Evolutionary conservation across 106 monocot genomes (phyloP), one percentile per base, ranked within the genome.

Genomic region (Narthecium ossifragum): DNA sequence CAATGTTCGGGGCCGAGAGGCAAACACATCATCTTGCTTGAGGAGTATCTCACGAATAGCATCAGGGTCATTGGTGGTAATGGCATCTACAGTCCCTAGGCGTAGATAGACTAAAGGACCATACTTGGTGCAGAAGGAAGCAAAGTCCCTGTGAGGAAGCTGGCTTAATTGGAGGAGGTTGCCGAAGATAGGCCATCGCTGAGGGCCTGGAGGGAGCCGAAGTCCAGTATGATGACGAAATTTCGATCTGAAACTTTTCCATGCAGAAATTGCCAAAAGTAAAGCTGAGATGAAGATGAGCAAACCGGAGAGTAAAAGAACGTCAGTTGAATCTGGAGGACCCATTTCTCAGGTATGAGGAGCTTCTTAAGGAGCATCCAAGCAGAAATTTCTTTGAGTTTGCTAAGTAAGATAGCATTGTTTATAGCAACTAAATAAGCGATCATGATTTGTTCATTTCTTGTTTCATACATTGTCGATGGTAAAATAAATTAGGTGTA

Each of bases 91-190:
- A 9, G 53, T 41, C 32, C 93, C 93, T 5, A 94, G 68, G 0
- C 85, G 85, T 20, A 94, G 89, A 48, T 94, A 94, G 63, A 94
- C 93, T 10, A 94, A 50, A 0, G 93, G 93, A 2, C 93, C 89
- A 43, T 85, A 85, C 0, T 57, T 59, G 10, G 59, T 33, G 72
- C 75, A 83, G 39, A 89, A 86, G 34, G 60, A 27, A n/a, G 89
- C 93, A 0, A 94, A 59, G 73, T 94, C 83, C 34, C 66, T 65
- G 59, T 94, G 93, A 1, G 88, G 93, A 34, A 85, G 79, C 0
- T 66, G 65, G 34, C 88, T 66, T 21, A 93, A 24, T 58, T 88
- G 93, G 50, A 85, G 77, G 53, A 93, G 93, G 73, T 93, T 93
- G 10, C 93, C 93, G 1, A 93, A 27, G 26, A 93, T 51, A 0